Evolutionary conservation across 306 rosid species (phyloP).

Genomic region (Ochetophila trinervis): DNA sequence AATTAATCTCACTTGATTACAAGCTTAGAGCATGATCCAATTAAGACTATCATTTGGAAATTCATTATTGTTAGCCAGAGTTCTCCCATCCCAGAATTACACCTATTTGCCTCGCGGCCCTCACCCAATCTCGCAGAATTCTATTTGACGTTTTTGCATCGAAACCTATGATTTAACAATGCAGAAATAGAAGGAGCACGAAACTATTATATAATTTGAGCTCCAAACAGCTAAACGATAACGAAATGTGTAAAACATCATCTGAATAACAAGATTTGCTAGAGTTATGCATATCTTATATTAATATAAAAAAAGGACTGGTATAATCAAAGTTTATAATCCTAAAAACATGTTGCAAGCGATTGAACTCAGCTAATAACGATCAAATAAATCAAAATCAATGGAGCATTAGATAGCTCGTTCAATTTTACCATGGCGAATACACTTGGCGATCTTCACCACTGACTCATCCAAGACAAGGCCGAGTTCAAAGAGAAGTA

Average conservation of each 20-base stretch:
- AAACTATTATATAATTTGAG: neutral
- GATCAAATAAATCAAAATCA: constrained; percentile 40
- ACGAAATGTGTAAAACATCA: neutral
- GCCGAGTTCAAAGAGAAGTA: constrained; percentile 26
- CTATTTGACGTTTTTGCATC: neutral
- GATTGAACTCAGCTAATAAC: constrained; percentile 47
- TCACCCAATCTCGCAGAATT: neutral
- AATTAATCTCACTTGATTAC: constrained; percentile 1
- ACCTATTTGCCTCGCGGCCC: neutral
- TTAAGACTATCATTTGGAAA: neutral
- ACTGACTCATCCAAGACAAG: constrained; percentile 81
- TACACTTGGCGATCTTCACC: constrained; percentile 53
- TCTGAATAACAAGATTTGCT: neutral
- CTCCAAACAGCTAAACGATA: neutral
- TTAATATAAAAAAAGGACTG: neutral
- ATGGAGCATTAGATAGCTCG: neutral
- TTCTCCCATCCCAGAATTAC: neutral
- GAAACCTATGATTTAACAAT: neutral
- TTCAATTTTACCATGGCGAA: constrained; percentile 75
- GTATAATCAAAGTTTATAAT: constrained; percentile 8
- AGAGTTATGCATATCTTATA: neutral
- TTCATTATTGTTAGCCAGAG: neutral
- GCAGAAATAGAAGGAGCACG: constrained; percentile 1
- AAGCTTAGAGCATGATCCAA: neutral
- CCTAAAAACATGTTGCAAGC: constrained; percentile 26